phyloP scores from a whole-genome alignment of 495 filamentous ascomycete genomes.

The Cudoniella acicularis region DNA sequence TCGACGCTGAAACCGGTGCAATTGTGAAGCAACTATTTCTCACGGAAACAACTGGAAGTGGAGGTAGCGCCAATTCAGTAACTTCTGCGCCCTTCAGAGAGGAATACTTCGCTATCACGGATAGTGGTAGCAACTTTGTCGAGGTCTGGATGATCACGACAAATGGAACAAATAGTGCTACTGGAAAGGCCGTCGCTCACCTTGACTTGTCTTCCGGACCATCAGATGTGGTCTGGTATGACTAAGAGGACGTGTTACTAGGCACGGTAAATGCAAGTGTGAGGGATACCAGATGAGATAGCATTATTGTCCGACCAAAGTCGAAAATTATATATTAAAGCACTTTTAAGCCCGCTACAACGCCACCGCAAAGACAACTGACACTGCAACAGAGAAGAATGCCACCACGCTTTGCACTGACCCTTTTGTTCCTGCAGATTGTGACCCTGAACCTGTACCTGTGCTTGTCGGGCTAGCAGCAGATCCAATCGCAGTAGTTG shows the following conservation, averaged over 20 bases:
- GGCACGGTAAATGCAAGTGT: too few species aligned
- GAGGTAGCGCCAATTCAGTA: background rate
- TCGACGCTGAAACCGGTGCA: background rate
- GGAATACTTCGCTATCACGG: background rate
- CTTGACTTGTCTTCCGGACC: background rate
- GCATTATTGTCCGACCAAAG: too few species aligned
- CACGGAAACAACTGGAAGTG: background rate
- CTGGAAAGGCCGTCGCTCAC: background rate
- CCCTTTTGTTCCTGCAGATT: background rate
- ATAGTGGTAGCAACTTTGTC: background rate
- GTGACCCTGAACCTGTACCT: background rate
- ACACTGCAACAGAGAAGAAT: background rate
- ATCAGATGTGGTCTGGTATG: background rate
- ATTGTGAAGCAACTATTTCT: background rate
- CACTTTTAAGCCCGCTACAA: too few species aligned
- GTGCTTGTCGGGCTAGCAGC: background rate
- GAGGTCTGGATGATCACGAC: background rate
- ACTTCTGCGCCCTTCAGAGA: background rate
- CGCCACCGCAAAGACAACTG: background rate
- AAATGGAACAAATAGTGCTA: background rate
- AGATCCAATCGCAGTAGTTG: background rate
- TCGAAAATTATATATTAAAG: too few species aligned
- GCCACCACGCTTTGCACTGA: background rate
- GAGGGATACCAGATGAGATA: too few species aligned
- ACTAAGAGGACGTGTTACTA: too few species aligned